These are phyloP conservation scores for Colletotrichum shisoi DNA, from an alignment of 2,329 filamentous ascomycete genomes.

Conservation along the genomic window DNA sequence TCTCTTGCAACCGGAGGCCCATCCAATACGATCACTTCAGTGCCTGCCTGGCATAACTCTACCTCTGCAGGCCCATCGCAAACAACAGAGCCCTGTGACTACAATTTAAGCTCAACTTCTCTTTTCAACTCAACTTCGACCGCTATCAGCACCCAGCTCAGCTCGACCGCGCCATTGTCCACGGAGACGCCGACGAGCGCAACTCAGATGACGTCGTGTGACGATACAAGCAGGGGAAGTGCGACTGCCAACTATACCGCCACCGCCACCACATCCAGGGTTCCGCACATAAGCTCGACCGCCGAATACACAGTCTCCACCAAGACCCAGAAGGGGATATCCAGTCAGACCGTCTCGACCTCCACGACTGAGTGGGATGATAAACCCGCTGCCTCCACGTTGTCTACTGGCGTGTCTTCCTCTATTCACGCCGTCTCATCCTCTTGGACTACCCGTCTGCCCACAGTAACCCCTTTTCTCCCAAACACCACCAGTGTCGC, in stretches of 20 bases:
- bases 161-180: constrained; percentile 2
- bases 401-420: neutral
- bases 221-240: neutral
- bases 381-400: neutral
- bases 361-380: constrained; percentile 10
- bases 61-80: constrained; percentile 9
- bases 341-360: neutral
- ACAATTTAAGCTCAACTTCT: constrained; percentile 11
- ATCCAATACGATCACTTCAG: neutral
- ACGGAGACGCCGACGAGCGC: neutral
- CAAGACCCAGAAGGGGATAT: constrained; percentile 2
- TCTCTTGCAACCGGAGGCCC: neutral
- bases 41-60: constrained; percentile 9
- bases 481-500: constrained; percentile 1
- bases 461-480: constrained; percentile 21
- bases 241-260: neutral
- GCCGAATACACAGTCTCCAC: neutral
- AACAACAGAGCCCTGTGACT: constrained; percentile 26
- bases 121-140: neutral
- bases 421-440: neutral
- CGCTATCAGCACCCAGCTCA: constrained; percentile 2
- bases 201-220: neutral
- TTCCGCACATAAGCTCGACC: neutral
- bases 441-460: constrained; percentile 14
- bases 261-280: neutral